Base-by-base conservation (phyloP, 306 rosid species). In the Ziziphus jujuba region DNA sequence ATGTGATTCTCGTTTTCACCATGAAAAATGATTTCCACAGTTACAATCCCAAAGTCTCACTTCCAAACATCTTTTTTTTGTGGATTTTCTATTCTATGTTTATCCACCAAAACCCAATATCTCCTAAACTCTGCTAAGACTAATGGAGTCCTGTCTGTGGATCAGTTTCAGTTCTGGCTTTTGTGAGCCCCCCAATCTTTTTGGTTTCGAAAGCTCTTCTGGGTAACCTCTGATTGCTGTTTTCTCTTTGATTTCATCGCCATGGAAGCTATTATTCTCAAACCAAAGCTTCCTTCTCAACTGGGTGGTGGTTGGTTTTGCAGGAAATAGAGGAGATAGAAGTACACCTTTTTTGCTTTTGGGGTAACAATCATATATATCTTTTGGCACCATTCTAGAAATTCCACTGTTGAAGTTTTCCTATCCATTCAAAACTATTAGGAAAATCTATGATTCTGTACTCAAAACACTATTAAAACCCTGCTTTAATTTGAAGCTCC, bases 381-480 rank as follows among this genome's bases (percentile, higher is more conserved):
- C n/a, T 71, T 33, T 58, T 14, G 74, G 40, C 66, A 47, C 60
- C 20, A n/a, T 9, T 48, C 52, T 23, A 6, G 21, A 48, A 21
- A 9, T n/a, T 19, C 45, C 31, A 15, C 19, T 8, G 21, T 1
- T 22, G 14, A 56, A 62, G 34, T 57, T 59, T 43, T 44, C 19
- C 55, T 73, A 43, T 38, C 68, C 45, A 60, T 36, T 31, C 65
- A 48, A 19, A 43, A 23, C 19, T 58, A 69, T 15, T 44, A 23
- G 59, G 80, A 70, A 40, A 44, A 47, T 56, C 64, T 55, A 28
- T 28, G 63, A 72, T 67, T 64, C 54, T 59, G 28, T 53, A 56
- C 56, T 6, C 55, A 68, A 58, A 70, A 5, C 53, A 62, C 67
- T 65, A 5, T 5, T 67, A 73, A 57, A 67, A 56, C 51, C 58